Base-by-base conservation (phyloP, 2,329 filamentous ascomycete genomes). In the Sordariomycetes sp. region DNA sequence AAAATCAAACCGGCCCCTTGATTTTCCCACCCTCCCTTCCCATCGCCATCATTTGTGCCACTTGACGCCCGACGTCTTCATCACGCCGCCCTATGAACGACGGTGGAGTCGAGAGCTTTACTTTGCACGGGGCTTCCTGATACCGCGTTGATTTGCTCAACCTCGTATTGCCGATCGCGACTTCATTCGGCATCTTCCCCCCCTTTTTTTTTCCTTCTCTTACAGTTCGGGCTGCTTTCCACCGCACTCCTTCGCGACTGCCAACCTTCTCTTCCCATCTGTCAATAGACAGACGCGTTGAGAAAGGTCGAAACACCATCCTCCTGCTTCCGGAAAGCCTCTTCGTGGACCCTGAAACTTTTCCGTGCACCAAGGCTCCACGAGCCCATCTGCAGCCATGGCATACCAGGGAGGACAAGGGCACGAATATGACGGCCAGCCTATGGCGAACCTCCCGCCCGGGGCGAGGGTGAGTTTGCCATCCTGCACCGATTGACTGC, bases 391-490 rank as follows among this genome's bases (percentile, higher is more conserved):
- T 12, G n/a, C 55, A n/a, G 52, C 56, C 10, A 58, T 58, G 59
- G 54, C 56, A 52, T 59, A 36, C 50, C 52, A 51, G 50, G 57
- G 56, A 53, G 54, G 57, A 54, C 58, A 50, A 53, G 58, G 54
- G 35, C 52, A 52, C 28, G 57, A 79, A 58, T 85, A 83, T 63
- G 75, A 81, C 58, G 78, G 81, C 64, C 84, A 89, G 68, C 78
- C 76, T 59, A 70, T 89, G 65, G 82, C 87, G 66, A 85, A 89
- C 66, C 75, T 89, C 36, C 79, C 81, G 60, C 69, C 77, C 59
- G 78, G 78, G 59, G 76, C 74, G 65, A 76, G 75, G 67, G 86
- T 88, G 76, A 74, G 83, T 74, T 62, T 56, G 45, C 55, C 35
- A 56, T 54, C 24, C 52, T 34, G 59, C 61, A 58, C 60, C 56